Conservation (phyloP, 2,329 filamentous ascomycete genomes). For the Penicillium sp. region DNA sequence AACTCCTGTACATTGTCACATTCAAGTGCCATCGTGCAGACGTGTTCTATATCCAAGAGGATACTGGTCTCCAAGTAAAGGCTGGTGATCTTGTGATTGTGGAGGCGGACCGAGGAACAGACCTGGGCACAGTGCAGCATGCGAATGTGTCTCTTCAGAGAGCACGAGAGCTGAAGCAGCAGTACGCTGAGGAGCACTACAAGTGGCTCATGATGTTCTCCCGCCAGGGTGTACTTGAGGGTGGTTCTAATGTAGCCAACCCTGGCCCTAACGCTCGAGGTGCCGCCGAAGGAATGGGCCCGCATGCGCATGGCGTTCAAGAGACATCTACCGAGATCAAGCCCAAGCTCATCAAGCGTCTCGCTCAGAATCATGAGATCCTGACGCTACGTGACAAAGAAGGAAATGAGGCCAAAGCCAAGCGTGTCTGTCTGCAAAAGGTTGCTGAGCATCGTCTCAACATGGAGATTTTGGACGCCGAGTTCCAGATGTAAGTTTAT, state of each 20-base stretch:
- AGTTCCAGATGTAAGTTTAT: slow-evolving; percentile 88
- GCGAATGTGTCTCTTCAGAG: slow-evolving; percentile 85
- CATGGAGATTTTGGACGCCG: slow-evolving; percentile 98
- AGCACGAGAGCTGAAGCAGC: slow-evolving; percentile 85
- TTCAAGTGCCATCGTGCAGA: slow-evolving; percentile 97
- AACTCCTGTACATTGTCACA: slow-evolving; percentile 72
- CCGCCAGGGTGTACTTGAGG: slow-evolving; percentile 61
- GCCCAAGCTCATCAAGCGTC: slow-evolving; percentile 93
- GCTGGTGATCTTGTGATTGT: slow-evolving; percentile 94
- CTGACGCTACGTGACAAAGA: slow-evolving; percentile 90
- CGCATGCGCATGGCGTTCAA: slow-evolving; percentile 72
- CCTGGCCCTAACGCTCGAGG: slow-evolving; percentile 66
- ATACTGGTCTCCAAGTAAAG: slow-evolving; percentile 86
- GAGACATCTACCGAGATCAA: slow-evolving; percentile 77
- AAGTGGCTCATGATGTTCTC: slow-evolving; percentile 99
- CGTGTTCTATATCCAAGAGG: slow-evolving; percentile 95
- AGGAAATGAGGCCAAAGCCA: slow-evolving; percentile 95
- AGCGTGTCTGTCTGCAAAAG: slow-evolving; percentile 94
- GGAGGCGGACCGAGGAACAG: slow-evolving; percentile 93
- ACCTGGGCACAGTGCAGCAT: slow-evolving; percentile 87
- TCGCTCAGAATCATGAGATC: slow-evolving; percentile 90
- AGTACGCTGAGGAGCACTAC: slow-evolving; percentile 93
- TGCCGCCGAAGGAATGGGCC: slow-evolving; percentile 76
- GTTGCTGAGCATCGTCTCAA: slow-evolving; percentile 91
- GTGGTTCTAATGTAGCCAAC: slow-evolving; percentile 40